Evolutionary conservation across 352 stramenopile genomes (phyloP), one percentile per base, ranked within the genome.

Genomic region (Salisapilia sapeloensis): DNA sequence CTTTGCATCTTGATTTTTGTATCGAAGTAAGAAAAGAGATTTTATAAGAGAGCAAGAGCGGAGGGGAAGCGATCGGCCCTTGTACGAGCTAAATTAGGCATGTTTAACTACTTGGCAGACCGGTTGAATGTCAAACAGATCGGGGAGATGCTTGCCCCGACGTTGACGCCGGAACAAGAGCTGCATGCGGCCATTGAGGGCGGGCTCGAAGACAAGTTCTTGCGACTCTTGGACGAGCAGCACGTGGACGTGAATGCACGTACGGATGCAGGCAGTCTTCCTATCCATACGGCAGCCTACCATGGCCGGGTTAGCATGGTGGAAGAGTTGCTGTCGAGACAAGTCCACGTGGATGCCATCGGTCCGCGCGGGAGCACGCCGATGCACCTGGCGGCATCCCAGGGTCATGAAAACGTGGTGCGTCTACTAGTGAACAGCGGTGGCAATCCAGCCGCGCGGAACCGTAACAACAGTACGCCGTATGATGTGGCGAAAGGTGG

Each of bases 111-210:
- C 56, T 67, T 92, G 34, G 75, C 72, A 19, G 76, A 92, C 41
- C 85, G 84, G 49, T 66, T 90, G 44, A 92, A 92, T 27, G 70
- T 91, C 31, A 89, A 86, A 55, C 85, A 82, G 41, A 38, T 92
- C 50, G 78, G 72, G 37, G 70, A 90, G 60, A 63, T 90, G 38
- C 48, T 92, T 44, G 78, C 78, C 44, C 78, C 78, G 2, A 83
- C 78, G 34, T 60, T 83, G 39, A 87, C 69, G 36, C 72, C 70
- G n/a, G 72, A 89, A 49, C 72, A 91, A 49, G 67, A 89, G 42
- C 55, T 91, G 23, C 72, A 89, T 36, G 46, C 57, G 13, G 59
- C 76, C 3, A 84, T 92, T 30, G 76, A 85, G 34, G 55, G 66
- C 12, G 77, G 74, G 1, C 38, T 82, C 13, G 26, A 60, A 6